A percentile compares a stretch with the other conserved stretches of the same genome.
phyloP scores from a whole-genome alignment of 208 protist genomes.

The Herpetomonas samuelpessoai region DNA sequence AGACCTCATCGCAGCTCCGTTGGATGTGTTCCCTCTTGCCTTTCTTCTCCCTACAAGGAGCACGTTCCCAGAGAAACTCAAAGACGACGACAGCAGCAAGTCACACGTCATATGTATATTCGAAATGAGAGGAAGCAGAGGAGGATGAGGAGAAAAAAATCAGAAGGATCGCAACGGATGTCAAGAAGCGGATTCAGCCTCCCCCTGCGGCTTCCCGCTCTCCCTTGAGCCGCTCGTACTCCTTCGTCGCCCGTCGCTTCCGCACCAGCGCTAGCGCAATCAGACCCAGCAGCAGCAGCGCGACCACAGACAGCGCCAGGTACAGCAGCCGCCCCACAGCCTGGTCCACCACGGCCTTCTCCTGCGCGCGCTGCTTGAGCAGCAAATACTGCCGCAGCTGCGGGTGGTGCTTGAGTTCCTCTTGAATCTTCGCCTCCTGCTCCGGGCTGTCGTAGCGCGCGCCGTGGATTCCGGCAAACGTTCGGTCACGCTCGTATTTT shows the following conservation, averaged over 20 bases:
- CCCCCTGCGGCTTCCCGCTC: constrained; percentile 3
- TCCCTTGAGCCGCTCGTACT: constrained; percentile 14
- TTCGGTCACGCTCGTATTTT: constrained; percentile 17
- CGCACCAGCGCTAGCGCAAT: constrained; percentile 3
- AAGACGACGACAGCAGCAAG: no score
- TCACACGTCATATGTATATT: no score
- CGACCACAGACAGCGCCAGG: constrained; percentile 16
- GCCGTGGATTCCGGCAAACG: constrained; percentile 47
- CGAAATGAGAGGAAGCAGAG: no score
- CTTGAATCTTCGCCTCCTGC: constrained; percentile 20
- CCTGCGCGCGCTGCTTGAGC: constrained; percentile 32
- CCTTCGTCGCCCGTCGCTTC: constrained; percentile 3
- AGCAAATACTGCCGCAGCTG: constrained; percentile 36
- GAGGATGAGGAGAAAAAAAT: no score
- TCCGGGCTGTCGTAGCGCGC: constrained; percentile 31
- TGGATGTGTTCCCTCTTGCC: no score
- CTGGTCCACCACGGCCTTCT: constrained; percentile 36
- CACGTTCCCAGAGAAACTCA: no score
- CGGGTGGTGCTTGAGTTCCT: constrained; percentile 22
- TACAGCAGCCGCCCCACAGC: constrained; percentile 20
- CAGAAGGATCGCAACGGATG: no score
- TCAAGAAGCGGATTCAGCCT: constrained; percentile 1
- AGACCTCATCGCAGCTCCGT: no score
- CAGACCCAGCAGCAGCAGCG: constrained; percentile 7
- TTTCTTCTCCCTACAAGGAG: no score